Evolutionary conservation across 2,329 filamentous ascomycete species (phyloP).

Genomic region (Lachnellula suecica): DNA sequence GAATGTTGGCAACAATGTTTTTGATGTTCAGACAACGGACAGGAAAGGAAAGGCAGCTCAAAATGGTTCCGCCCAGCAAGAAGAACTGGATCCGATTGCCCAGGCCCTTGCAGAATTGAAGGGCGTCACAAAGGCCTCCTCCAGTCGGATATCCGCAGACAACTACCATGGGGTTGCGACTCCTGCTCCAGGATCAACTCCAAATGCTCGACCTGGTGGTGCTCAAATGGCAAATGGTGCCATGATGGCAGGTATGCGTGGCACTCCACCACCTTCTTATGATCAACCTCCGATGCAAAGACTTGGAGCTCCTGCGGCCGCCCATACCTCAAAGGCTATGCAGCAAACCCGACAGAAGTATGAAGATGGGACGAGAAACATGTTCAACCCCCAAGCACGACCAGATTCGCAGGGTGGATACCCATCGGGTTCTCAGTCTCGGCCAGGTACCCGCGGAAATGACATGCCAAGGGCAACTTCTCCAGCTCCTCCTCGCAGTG

Average conservation of each 20-base stretch:
- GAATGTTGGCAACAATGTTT: constrained; percentile 94
- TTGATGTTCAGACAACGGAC: constrained; percentile 83
- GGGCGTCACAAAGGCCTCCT: constrained; percentile 78
- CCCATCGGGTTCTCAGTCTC: constrained; percentile 44
- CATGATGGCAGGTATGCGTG: constrained; percentile 59
- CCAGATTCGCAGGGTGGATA: constrained; percentile 31
- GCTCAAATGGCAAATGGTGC: constrained; percentile 39
- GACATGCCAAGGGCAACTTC: constrained; percentile 63
- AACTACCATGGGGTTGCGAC: constrained; percentile 92
- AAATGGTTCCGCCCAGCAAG: constrained; percentile 42
- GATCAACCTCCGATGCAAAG: constrained; percentile 67
- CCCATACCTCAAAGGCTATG: constrained; percentile 93
- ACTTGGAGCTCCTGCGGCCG: constrained; percentile 85
- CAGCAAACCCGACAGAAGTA: constrained; percentile 91
- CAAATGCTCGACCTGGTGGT: constrained; percentile 43
- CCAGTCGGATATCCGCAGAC: constrained; percentile 87
- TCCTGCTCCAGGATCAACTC: constrained; percentile 58
- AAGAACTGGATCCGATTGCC: constrained; percentile 84
- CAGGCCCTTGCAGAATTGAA: constrained; percentile 90
- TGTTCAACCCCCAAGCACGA: constrained; percentile 55
- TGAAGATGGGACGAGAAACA: constrained; percentile 75
- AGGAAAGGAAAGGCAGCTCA: constrained; percentile 46
- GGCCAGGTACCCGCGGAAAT: constrained; percentile 58
- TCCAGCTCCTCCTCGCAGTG: constrained; percentile 64
- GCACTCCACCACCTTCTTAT: constrained; percentile 85